Conservation (phyloP, 1,139 yeast species). For the Geotrichum candidum region DNA sequence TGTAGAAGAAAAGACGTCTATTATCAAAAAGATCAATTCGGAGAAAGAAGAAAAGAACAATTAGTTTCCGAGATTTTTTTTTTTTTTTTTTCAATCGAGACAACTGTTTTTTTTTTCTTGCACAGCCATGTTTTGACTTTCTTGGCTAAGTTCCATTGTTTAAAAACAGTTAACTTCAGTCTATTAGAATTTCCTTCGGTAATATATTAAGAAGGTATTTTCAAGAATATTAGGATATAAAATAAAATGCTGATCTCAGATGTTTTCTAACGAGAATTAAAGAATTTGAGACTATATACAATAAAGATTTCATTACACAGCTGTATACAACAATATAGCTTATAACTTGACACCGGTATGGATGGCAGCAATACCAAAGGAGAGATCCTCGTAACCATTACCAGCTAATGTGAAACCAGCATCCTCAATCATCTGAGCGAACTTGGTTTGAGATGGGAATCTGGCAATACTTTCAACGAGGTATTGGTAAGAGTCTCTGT, state of each 20-base stretch:
- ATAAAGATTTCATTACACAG: background rate
- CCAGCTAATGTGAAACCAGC: slow-evolving; percentile 93
- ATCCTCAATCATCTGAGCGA: slow-evolving; percentile 84
- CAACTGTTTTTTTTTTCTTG: background rate
- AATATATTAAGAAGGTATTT: background rate
- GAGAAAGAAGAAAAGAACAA: background rate
- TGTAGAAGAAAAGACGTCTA: background rate
- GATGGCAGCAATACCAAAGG: slow-evolving; percentile 95
- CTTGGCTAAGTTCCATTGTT: background rate
- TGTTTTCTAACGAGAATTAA: background rate
- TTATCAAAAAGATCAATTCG: background rate
- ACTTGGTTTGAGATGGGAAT: slow-evolving; percentile 89
- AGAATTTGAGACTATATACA: background rate
- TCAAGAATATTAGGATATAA: background rate
- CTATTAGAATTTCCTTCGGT: background rate
- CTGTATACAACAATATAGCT: background rate
- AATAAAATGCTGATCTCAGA: no score
- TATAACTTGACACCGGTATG: slow-evolving; percentile 88
- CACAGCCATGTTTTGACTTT: background rate
- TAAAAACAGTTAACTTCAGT: background rate
- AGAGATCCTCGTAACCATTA: slow-evolving; percentile 85
- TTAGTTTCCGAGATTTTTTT: background rate
- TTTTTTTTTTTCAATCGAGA: background rate
- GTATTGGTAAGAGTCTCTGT: slow-evolving; percentile 91
- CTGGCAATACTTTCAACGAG: slow-evolving; percentile 87